Evolutionary conservation across 1,284 basidiomycete species (phyloP).

Genomic region (Rhodotorula mucilaginosa): DNA sequence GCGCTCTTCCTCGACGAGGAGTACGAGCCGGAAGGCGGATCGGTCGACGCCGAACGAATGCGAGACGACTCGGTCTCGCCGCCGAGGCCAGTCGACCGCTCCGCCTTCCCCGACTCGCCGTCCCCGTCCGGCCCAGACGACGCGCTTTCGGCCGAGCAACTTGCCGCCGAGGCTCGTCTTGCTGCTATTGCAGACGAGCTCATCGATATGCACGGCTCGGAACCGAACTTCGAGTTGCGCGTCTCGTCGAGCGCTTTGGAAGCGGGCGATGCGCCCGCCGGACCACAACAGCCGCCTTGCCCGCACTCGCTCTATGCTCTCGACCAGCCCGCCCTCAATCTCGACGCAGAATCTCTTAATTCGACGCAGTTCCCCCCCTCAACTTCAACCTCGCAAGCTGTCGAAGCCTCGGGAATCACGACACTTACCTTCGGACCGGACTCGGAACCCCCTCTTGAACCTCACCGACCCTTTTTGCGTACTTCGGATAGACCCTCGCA

Average conservation of each 20-base stretch:
- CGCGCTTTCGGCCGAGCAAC: neutral
- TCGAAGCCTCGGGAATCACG: neutral
- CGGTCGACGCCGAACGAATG: no score
- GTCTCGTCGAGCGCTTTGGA: neutral
- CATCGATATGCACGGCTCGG: neutral
- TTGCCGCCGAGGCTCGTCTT: neutral
- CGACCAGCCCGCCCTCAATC: no score
- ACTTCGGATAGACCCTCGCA: neutral
- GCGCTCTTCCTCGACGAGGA: conserved; percentile 8
- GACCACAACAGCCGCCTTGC: no score
- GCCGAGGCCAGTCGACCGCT: no score
- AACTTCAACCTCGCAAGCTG: no score
- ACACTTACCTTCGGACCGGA: neutral
- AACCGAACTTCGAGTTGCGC: neutral
- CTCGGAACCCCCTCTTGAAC: neutral
- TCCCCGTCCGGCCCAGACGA: no score
- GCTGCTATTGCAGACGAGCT: neutral
- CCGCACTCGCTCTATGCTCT: no score
- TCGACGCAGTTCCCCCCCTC: no score
- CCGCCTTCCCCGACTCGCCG: no score
- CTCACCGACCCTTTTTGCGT: neutral
- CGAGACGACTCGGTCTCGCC: no score
- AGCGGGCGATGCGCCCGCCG: neutral
- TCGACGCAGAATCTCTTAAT: no score
- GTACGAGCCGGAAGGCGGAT: neutral